Evolutionary conservation across 2,329 filamentous ascomycete genomes (phyloP).

Genomic region (Colletotrichum costaricense): DNA sequence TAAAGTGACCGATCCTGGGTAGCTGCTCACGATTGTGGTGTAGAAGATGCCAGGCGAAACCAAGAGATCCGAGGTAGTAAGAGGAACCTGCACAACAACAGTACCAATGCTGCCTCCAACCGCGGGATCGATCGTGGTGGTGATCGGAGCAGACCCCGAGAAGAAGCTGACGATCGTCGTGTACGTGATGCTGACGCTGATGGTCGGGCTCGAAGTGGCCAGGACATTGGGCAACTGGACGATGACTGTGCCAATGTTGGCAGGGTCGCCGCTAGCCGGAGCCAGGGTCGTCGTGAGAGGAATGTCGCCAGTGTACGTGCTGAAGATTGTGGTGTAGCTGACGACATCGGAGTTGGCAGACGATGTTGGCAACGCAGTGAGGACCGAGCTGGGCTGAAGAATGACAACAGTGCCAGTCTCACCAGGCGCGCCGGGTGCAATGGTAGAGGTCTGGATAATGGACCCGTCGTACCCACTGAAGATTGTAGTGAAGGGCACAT

Average conservation of each 20-base stretch:
- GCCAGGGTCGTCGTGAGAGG: constrained; percentile 19
- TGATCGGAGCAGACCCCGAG: background rate
- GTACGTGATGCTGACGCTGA: background rate
- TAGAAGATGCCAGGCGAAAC: background rate
- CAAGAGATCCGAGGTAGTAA: background rate
- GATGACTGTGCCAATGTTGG: background rate
- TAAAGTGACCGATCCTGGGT: constrained; percentile 8
- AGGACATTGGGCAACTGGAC: background rate
- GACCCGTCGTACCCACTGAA: background rate
- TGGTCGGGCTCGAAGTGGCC: background rate
- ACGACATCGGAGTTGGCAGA: background rate
- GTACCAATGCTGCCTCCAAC: background rate
- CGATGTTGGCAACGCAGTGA: background rate
- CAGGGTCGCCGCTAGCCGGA: background rate
- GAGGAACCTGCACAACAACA: background rate
- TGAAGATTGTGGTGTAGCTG: constrained; percentile 13
- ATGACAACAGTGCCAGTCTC: background rate
- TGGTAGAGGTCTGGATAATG: background rate
- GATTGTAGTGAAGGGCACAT: background rate
- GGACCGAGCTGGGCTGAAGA: background rate
- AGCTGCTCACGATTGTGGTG: constrained; percentile 11
- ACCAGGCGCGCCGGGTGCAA: background rate
- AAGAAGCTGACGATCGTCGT: constrained; percentile 6
- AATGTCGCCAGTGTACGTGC: background rate
- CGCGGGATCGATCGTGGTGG: background rate